Evolutionary conservation across 2,329 filamentous ascomycete species (phyloP), one percentile per base, ranked within the genome.

Genomic region (Aspergillus persii): DNA sequence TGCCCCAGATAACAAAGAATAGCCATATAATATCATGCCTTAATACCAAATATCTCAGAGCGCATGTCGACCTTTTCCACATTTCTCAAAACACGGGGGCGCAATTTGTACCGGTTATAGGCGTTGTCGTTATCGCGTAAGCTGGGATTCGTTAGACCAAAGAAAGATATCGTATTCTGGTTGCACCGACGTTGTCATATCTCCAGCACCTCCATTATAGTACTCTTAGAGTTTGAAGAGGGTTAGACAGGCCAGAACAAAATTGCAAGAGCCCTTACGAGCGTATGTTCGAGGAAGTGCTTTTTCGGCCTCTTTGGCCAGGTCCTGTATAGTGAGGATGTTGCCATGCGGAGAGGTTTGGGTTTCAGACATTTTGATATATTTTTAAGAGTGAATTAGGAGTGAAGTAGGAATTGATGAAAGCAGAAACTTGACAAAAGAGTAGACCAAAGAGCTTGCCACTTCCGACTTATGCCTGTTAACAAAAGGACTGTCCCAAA

Each of bases 141-240:
- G 2, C 51, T 56, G 29, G 27, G 23, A 23, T 1, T 1, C 8
- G 50, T 44, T 18, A 26, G 31, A 6, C 26, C 7, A 11, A 8
- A 3, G 30, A 31, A 26, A 27, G 11, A 8, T 12, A 23, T 23
- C 18, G 18, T 26, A 26, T n/a, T 12, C 12, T 27, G 27, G 18
- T 12, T 11, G 23, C 15, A 49, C 46, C 7, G 23, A 58, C 56
- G 57, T 59, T 49, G 49, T 18, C 12, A 59, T 53, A 29, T 59
- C 57, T 27, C 53, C 57, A 15, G 57, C 57, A 15, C 52, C 52
- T 33, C 50, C 53, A 52, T 59, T 59, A 39, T 56, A 59, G 53
- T 59, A 59, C 23, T 56, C 57, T 59, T n/a, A n/a, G 15, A n/a
- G 1, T 2, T n/a, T n/a, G 4, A 41, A 15, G 12, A 41, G 36